Conservation (phyloP, 2,329 filamentous ascomycete species). For the Ceratocystis lukuohia region DNA sequence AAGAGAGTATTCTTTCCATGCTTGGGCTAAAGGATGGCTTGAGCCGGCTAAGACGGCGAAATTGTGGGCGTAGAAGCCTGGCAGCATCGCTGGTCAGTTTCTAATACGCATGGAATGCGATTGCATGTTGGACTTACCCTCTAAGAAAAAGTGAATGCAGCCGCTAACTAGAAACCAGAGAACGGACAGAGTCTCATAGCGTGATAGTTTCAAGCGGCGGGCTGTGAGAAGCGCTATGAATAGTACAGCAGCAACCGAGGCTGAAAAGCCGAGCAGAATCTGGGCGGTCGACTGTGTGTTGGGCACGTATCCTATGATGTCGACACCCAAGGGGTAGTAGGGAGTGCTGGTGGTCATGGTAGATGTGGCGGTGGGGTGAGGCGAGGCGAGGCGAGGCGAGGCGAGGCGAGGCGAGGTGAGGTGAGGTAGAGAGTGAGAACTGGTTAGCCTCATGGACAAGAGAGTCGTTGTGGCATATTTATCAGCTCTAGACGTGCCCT, state of each 20-base stretch:
- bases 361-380: not conserved
- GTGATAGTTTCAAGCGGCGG: conserved; percentile 40
- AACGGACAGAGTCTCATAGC: conserved; percentile 43
- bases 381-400: not conserved
- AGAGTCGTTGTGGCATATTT: not conserved
- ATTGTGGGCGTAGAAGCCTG: conserved; percentile 39
- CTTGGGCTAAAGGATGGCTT: conserved; percentile 36
- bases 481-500: not conserved
- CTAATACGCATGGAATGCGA: not conserved
- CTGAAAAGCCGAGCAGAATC: conserved; percentile 47
- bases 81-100: conserved; percentile 14
- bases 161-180: conserved; percentile 67
- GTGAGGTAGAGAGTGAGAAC: not conserved
- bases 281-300: conserved; percentile 49
- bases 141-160: conserved; percentile 34
- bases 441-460: not conserved
- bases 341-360: conserved; percentile 36
- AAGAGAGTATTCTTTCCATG: conserved; percentile 46
- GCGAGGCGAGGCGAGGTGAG: not conserved
- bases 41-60: conserved; percentile 30
- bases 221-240: conserved; percentile 40
- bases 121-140: conserved; percentile 25
- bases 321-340: conserved; percentile 55
- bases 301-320: conserved; percentile 49
- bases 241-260: conserved; percentile 44